Evolutionary conservation across 768 basidiomycete genomes (phyloP), one percentile per base, ranked within the genome.

Genomic region (Auricularia sp.): DNA sequence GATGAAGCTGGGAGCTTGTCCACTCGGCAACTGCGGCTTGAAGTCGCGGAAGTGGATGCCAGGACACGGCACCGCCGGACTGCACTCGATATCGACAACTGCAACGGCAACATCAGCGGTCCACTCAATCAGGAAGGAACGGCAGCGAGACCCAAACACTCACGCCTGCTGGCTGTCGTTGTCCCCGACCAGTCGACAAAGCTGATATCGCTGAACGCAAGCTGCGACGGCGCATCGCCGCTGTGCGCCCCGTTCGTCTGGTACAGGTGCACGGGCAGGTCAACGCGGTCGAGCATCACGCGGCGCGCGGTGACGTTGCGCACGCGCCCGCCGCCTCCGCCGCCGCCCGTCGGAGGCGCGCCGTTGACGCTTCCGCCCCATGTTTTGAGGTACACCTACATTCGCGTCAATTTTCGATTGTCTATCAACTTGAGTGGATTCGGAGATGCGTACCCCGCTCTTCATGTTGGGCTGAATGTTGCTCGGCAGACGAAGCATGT

Each of bases 391-490:
- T 83, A 84, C 4, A 83, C 78, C 82, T 83, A 63, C 35, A 62
- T 3, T 61, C 62, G 65, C 10, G 33, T n/a, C 33, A 56, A 42
- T 29, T 29, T 29, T 29, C 29, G 29, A 29, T 29, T 29, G 29
- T 29, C 29, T 29, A 29, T 29, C 29, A 29, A 29, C 2, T 29
- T 29, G 29, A 29, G 29, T 29, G 29, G 29, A 29, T 29, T 29
- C 29, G 29, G 29, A 29, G 39, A 18, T 47, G 36, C 54, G 54
- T 64, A 84, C 82, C 33, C 82, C 84, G 63, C 77, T 79, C 1
- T 70, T 75, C 82, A 84, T 84, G 72, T 83, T 82, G 13, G 84
- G 84, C 69, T 86, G 83, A 8, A 82, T 75, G 21, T 73, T 72
- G 1, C 80, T 69, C 65, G 79, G 75, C 29, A 84, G 77, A 6